Conservation (phyloP, 371 early-diverging fungal species). For the Rhizopus arrhizus region DNA sequence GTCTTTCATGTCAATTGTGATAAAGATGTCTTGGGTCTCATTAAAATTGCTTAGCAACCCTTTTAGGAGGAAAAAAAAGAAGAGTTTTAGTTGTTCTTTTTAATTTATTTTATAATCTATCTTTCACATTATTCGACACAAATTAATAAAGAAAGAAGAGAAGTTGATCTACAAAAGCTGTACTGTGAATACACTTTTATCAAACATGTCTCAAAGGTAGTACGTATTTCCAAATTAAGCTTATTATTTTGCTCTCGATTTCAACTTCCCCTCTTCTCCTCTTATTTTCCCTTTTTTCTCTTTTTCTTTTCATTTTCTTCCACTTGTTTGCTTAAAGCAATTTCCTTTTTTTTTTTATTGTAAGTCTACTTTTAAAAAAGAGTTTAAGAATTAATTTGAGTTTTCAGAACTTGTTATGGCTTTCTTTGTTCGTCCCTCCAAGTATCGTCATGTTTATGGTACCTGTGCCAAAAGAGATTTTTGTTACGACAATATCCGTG, state of each 20-base stretch:
- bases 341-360: background rate
- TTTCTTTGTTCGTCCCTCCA: slow-evolving; percentile 78
- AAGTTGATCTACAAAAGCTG: no score
- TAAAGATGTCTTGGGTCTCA: no score
- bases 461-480: slow-evolving; percentile 86
- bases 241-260: no score
- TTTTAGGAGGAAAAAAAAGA: no score
- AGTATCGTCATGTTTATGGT: slow-evolving; percentile 95
- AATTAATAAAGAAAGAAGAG: no score
- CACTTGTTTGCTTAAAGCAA: background rate
- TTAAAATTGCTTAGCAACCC: no score
- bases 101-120: no score
- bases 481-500: slow-evolving; percentile 93
- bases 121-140: no score
- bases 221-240: background rate
- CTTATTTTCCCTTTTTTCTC: background rate
- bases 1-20: no score
- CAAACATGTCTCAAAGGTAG: background rate
- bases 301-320: background rate
- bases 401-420: slow-evolving; percentile 51
- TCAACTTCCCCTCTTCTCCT: background rate
- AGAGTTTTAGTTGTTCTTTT: no score
- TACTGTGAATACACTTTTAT: no score
- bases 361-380: background rate
- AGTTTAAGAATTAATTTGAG: no score